Base-by-base conservation (phyloP, 805 yeast species). In the Ogataea parapolymorpha region DNA sequence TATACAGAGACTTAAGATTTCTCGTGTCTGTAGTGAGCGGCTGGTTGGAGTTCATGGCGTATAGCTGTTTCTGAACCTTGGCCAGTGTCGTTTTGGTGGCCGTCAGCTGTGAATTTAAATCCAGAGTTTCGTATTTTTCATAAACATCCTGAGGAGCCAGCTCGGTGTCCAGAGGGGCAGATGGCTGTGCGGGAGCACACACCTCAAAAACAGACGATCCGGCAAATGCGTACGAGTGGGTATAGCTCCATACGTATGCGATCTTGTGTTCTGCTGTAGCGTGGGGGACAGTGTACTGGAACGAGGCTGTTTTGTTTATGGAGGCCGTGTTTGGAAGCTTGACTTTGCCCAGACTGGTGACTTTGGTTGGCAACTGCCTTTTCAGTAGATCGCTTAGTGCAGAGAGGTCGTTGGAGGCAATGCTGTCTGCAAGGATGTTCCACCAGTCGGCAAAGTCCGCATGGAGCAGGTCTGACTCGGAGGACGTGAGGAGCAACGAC, bases 391-490 rank as follows among this genome's bases (percentile, higher is more conserved):
- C 31, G 8, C 29, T 23, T 26, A 60, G 55, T 5, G 35, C 42
- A 1, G 37, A 36, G 8, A 54, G 36, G 33, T 54, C 50, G 13
- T 51, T 56, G 5, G 48, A 37, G 12, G 26, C 28, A 6, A 59
- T 36, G 5, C 55, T 43, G 2, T 30, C 22, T 8, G 38, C 30
- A 14, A 63, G 38, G 2, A 40, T 24, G 5, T 37, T 16, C 35
- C 53, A 49, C 68, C 67, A 63, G 18, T 39, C 24, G 1, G 57
- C 44, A 29, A 54, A 59, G 44, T 63, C 66, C 14, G 62, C 33
- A 23, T 48, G 54, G 6, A 63, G 28, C 6, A 63, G 18, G 17
- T 53, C 46, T 3, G 50, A 48, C 12, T 38, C 36, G 8, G 58
- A 46, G 2, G 54, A 50, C 1, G 51, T 46, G 15, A 53, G 26